Percentiles rank a stretch among this genome's conserved stretches.
Conservation (phyloP, 306 rosid species). For the Carpinus viminea region DNA sequence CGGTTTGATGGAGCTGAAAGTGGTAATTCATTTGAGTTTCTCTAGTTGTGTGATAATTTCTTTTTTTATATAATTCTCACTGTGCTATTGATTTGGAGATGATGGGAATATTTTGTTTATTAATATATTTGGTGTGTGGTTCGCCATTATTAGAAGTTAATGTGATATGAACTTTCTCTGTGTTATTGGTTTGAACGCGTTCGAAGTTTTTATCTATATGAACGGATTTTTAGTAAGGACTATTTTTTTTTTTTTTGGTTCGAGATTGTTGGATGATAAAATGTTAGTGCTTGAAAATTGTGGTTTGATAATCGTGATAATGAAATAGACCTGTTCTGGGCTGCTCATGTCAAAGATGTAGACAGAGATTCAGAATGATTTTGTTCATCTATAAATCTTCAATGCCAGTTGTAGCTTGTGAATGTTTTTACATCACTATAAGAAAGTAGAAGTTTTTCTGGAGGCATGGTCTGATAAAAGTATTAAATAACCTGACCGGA, state of each 20-base stretch:
- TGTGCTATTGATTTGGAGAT: not conserved
- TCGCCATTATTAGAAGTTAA: not conserved
- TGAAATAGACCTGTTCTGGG: not conserved
- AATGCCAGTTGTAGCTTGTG: not conserved
- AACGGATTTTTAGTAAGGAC: not conserved
- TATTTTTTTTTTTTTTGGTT: not conserved
- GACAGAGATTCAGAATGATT: not conserved
- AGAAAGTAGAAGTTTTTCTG: not conserved
- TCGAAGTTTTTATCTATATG: not conserved
- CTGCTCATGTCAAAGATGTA: not conserved
- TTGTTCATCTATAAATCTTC: not conserved
- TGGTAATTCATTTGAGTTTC: slow-evolving; percentile 30
- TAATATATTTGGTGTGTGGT: not conserved
- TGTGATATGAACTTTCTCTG: not conserved
- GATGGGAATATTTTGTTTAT: not conserved
- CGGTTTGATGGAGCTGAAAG: slow-evolving; percentile 52
- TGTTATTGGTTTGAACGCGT: not conserved
- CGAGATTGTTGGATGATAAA: no score
- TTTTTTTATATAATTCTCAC: not conserved
- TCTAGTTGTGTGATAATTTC: not conserved
- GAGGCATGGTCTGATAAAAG: not conserved
- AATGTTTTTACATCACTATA: no score
- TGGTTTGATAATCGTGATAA: not conserved
- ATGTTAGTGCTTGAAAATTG: not conserved
- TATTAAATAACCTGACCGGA: not conserved